Conservation (phyloP, 1,284 basidiomycete genomes). For the Lignosus rhinocerotis region DNA sequence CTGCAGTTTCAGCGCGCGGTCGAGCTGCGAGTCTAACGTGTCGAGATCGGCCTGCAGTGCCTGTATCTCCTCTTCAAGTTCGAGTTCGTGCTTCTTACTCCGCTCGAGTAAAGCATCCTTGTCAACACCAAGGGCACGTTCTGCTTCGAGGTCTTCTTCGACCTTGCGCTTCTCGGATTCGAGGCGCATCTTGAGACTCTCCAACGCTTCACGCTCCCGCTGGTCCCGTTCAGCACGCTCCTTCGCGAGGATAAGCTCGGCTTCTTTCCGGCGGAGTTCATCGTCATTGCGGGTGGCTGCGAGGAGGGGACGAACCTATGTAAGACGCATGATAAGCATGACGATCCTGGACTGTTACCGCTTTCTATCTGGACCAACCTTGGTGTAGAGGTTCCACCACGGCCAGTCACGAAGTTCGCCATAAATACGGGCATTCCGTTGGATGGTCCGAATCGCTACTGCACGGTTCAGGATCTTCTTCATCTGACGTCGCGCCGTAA, state of each 20-base stretch:
- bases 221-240: constrained; percentile 88
- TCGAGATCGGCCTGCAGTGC: constrained; percentile 85
- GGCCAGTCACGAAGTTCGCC: constrained; percentile 92
- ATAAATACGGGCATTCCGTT: constrained; percentile 92
- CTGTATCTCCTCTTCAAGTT: constrained; percentile 84
- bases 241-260: constrained; percentile 80
- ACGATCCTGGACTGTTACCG: not conserved
- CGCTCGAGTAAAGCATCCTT: constrained; percentile 87
- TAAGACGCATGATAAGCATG: constrained; percentile 1
- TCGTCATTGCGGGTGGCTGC: constrained; percentile 93
- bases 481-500: constrained; percentile 86
- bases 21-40: constrained; percentile 83
- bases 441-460: constrained; percentile 89
- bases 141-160: constrained; percentile 81
- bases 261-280: constrained; percentile 86
- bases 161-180: constrained; percentile 83
- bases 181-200: constrained; percentile 76
- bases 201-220: constrained; percentile 75
- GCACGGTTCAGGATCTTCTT: constrained; percentile 95
- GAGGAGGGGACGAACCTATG: constrained; percentile 84
- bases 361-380: constrained; percentile 43
- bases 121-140: constrained; percentile 79
- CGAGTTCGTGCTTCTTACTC: constrained; percentile 81
- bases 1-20: constrained; percentile 75
- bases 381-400: constrained; percentile 99